A percentile compares a stretch with the other conserved stretches of the same genome.
Conservation (phyloP, 306 rosid species). For the Pueraria montana region DNA sequence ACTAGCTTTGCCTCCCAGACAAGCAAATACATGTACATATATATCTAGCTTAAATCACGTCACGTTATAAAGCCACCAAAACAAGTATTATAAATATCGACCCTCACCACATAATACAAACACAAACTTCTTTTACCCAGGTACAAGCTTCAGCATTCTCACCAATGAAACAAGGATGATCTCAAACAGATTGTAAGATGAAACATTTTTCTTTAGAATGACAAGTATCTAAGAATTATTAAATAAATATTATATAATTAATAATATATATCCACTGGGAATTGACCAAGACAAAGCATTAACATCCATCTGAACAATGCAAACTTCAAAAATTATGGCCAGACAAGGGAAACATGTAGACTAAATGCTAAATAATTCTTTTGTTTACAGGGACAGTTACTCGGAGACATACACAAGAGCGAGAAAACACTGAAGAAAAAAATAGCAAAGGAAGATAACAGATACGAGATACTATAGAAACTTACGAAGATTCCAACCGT, state of each 20-base stretch:
- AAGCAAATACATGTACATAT: neutral
- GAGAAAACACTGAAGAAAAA: neutral
- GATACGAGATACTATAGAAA: neutral
- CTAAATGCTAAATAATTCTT: neutral
- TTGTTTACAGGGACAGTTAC: neutral
- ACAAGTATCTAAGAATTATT: neutral
- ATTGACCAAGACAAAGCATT: neutral
- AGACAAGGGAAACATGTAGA: neutral
- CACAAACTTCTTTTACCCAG: neutral
- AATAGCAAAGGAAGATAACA: neutral
- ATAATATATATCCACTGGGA: neutral
- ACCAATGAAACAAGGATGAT: neutral
- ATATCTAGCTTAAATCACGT: neutral
- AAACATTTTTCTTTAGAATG: neutral
- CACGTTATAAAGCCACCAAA: neutral
- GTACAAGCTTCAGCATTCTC: neutral
- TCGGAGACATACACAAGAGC: neutral
- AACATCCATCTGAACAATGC: neutral
- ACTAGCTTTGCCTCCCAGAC: neutral
- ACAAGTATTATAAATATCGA: neutral
- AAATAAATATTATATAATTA: neutral
- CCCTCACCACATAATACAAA: neutral
- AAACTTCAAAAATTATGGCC: neutral
- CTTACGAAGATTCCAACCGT: conserved; percentile 56
- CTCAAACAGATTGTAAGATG: neutral